Evolutionary conservation across 2,329 filamentous ascomycete species (phyloP), one percentile per base, ranked within the genome.

Genomic region (Triangularia verruculosa): DNA sequence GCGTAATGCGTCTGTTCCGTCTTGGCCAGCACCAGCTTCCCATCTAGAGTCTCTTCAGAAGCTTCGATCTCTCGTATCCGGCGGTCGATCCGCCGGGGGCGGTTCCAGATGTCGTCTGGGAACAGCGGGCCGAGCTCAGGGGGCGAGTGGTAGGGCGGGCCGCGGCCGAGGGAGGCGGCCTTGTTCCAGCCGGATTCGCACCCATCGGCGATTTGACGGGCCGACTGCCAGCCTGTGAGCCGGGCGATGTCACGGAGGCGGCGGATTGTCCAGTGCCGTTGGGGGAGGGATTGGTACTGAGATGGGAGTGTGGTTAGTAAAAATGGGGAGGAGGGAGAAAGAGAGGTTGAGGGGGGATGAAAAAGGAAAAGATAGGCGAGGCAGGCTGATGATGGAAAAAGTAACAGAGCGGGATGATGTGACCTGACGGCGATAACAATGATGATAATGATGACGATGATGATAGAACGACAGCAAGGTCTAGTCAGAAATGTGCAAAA

Each of bases 121-220:
- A 78, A 73, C 60, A 74, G 72, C 54, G 70, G 73, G 51, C 72
- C 72, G 62, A 78, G 69, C 67, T 78, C 77, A 61, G 72, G 72
- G 8, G 77, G 80, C 25, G 84, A 79, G 58, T 78, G 75, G 73
- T 96, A 97, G 0, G 87, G 87, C 3, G 93, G 92, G 0, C 93
- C 94, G 54, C 86, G 83, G 0, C 91, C 91, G 69, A 90, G 80
- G 66, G 88, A 84, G 3, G 86, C 89, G 0, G 90, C 88, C 72
- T 89, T 91, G 64, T 85, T 82, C 95, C 95, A 99, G 0, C 87
- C 84, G 2, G 87, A 89, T 75, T 98, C 93, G 74, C 92, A 96
- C 1, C 92, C 93, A 57, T 86, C 82, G 0, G 92, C 92, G 67
- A 97, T 94, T 47, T 93, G 86, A 32, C 86, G 84, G 1, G 92